phyloP scores from a whole-genome alignment of 179 eudicot genomes.

The Monotropa hypopitys region DNA sequence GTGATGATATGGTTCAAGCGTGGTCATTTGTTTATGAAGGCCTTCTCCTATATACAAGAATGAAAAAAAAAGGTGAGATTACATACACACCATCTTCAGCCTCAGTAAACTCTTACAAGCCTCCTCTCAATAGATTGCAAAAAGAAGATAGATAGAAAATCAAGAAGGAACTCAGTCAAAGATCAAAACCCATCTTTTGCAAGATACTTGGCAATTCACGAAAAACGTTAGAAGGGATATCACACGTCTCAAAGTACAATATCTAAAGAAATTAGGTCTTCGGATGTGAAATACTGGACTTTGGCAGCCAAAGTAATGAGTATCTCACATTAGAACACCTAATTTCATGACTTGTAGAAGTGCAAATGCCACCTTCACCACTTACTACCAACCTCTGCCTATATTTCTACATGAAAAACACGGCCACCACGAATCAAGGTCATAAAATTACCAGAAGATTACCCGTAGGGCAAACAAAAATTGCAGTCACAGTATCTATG shows the following conservation, averaged over 20 bases:
- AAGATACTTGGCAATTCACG: neutral
- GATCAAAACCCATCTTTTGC: neutral
- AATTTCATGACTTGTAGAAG: neutral
- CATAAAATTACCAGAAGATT: neutral
- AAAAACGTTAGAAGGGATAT: constrained; percentile 21
- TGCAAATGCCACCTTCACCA: neutral
- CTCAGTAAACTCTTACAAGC: neutral
- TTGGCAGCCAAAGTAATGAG: too few relatives aligned
- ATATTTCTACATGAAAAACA: too few relatives aligned
- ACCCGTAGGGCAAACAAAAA: neutral
- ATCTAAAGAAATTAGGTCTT: too few relatives aligned
- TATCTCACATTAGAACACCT: too few relatives aligned
- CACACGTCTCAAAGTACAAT: constrained; percentile 36
- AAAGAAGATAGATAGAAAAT: neutral
- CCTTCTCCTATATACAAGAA: neutral
- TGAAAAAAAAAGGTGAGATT: neutral
- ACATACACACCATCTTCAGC: neutral
- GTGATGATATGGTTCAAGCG: neutral
- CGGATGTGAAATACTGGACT: too few relatives aligned
- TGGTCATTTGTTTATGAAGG: neutral
- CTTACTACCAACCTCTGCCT: neutral
- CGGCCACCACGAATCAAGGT: neutral
- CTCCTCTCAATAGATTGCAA: neutral
- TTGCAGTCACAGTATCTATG: neutral
- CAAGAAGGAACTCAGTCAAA: neutral